Percentiles rank a stretch among this genome's conserved stretches.
Evolutionary conservation across 495 filamentous ascomycete genomes (phyloP).

Genomic region (Penicillium pancosmium): DNA sequence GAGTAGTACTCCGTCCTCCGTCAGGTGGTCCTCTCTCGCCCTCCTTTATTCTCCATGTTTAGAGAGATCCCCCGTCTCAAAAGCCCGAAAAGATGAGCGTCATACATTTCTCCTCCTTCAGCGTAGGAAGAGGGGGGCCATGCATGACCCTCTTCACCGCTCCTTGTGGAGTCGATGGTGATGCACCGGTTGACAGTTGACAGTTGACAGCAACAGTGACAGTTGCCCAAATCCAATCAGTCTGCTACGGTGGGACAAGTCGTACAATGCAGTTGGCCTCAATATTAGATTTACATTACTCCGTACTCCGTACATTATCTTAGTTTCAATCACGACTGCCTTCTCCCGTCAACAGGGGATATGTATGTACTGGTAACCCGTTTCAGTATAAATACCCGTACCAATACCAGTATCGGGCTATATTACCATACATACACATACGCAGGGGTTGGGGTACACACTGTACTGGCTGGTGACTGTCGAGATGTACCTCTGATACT

Average conservation of each 20-base stretch:
- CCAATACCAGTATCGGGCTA: constrained; percentile 2
- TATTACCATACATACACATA: constrained; percentile 17
- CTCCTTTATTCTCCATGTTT: neutral
- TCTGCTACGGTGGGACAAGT: constrained; percentile 15
- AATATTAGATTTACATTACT: constrained; percentile 4
- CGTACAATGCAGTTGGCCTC: constrained; percentile 17
- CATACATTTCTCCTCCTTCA: neutral
- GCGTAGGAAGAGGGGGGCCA: constrained; percentile 1
- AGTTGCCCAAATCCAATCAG: constrained; percentile 1
- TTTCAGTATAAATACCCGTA: no score
- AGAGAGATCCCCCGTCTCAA: neutral
- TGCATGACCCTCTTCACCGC: constrained; percentile 21
- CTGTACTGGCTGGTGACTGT: no score
- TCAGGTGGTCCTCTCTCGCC: neutral
- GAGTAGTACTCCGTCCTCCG: neutral
- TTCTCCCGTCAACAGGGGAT: neutral
- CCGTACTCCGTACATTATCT: neutral
- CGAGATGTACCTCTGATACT: neutral
- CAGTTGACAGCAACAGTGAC: neutral
- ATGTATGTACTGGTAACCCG: neutral
- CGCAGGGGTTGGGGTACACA: neutral
- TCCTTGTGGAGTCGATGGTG: constrained; percentile 10
- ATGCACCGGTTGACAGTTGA: neutral
- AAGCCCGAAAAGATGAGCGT: constrained; percentile 6
- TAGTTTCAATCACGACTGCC: neutral